phyloP scores from a whole-genome alignment of 2,329 filamentous ascomycete species.

The Aureobasidium sp. region DNA sequence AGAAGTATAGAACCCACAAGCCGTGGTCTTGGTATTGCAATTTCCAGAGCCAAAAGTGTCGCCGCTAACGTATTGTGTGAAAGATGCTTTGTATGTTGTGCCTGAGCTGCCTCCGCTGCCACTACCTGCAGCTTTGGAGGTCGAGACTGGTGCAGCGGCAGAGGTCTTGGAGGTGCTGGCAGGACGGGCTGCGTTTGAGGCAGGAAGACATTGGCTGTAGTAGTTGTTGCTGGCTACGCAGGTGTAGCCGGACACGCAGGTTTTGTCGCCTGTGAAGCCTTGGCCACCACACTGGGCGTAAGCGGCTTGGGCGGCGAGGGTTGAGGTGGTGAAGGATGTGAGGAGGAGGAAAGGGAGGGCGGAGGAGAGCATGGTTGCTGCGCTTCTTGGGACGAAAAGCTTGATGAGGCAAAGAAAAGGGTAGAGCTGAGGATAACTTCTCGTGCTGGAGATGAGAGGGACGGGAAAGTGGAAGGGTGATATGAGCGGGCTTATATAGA shows the following conservation, averaged over 20 bases:
- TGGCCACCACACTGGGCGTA: conserved; percentile 24
- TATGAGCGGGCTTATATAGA: too few relatives aligned
- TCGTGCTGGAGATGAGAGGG: too few relatives aligned
- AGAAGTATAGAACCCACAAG: conserved; percentile 31
- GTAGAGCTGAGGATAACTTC: too few relatives aligned
- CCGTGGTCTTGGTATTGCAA: conserved; percentile 33
- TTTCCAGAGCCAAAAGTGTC: conserved; percentile 30
- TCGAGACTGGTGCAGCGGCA: not conserved
- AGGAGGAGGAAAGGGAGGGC: not conserved
- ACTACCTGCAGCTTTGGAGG: not conserved
- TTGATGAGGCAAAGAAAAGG: not conserved
- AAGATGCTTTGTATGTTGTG: conserved; percentile 25
- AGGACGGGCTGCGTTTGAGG: not conserved
- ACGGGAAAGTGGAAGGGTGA: too few relatives aligned
- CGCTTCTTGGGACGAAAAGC: too few relatives aligned
- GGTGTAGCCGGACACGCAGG: conserved; percentile 22
- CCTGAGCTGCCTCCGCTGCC: not conserved
- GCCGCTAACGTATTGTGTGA: conserved; percentile 32
- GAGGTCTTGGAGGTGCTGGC: not conserved
- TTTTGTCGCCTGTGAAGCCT: conserved; percentile 21
- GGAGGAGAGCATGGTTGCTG: not conserved
- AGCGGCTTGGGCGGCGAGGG: not conserved
- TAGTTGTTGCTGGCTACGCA: conserved; percentile 21
- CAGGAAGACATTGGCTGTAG: conserved; percentile 24
- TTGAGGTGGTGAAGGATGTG: not conserved